Base-by-base conservation (phyloP, 257 asterid genomes). In the Cordia subcordata region DNA sequence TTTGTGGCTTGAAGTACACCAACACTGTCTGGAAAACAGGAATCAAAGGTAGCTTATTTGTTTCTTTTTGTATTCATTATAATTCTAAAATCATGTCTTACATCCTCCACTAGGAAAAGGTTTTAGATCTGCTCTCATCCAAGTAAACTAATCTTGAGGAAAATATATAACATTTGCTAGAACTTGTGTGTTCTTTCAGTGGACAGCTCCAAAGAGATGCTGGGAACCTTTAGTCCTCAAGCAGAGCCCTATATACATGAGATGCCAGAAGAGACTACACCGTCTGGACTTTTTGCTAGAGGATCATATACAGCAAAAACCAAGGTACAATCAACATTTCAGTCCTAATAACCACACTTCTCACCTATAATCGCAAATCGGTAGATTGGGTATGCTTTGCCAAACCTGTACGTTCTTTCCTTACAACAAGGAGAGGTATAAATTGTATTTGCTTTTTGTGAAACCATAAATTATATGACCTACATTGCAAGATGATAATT, bases 181-280 rank as follows among this genome's bases (percentile, higher is more conserved):
- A 50, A 33, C 39, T 23, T 5, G 32, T 11, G 40, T 64, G 72
- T 1, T 42, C 15, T 42, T 42, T 64, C 84, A 91, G 96, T 91
- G 68, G 96, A 91, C 81, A 75, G 72, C 80, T 77, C 95, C 32
- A 91, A 88, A 63, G 94, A 91, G 80, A 91, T 91, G 96, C 83
- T 91, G 6, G 98, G 98, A 60, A 89, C 96, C 61, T 91, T 91
- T 80, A 91, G 98, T 70, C 98, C 98, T 66, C 96, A 86, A 82
- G 23, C 66, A 10, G 96, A 88, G 70, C 85, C 95, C 37, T 91
- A 91, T 64, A 76, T 75, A 5, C 94, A 88, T 60, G 84, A 81
- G 64, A 91, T 91, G 96, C 96, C 90, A 0, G 96, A 91, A 68
- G 98, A 91, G 73, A 85, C 87, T 1, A 91, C 98, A 49, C 98